phyloP scores from a whole-genome alignment of 176 grass and related monocot genomes.

The Juncus effusus region DNA sequence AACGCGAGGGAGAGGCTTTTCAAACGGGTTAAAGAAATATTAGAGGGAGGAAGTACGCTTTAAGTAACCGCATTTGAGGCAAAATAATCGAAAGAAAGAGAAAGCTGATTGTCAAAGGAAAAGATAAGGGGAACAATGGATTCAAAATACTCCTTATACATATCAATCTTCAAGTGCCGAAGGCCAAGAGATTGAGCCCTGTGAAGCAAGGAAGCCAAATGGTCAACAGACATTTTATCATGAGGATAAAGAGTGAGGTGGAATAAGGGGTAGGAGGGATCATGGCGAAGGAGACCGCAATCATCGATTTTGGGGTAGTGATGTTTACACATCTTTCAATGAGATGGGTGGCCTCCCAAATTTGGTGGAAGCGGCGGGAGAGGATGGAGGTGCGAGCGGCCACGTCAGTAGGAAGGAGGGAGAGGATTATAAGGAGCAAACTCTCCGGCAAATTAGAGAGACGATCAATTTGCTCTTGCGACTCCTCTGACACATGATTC shows the following conservation, averaged over 20 bases:
- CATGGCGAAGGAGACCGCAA: not conserved
- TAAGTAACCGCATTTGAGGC: not conserved
- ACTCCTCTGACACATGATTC: not conserved
- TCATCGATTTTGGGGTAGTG: not conserved
- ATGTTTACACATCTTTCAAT: not conserved
- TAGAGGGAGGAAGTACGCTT: not conserved
- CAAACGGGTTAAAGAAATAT: not conserved
- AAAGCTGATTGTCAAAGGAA: not conserved
- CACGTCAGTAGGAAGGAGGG: not conserved
- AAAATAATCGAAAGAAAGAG: not conserved
- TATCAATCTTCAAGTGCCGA: not conserved
- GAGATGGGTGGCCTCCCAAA: constrained; percentile 4
- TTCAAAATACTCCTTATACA: not conserved
- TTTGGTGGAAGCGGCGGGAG: not conserved
- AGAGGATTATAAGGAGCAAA: constrained; percentile 9
- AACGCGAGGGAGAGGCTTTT: not conserved
- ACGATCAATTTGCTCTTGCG: not conserved
- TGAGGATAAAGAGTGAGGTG: not conserved
- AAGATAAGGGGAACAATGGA: not conserved
- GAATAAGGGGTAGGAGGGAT: not conserved
- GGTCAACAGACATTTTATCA: not conserved
- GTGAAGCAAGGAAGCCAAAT: not conserved
- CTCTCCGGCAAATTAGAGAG: not conserved
- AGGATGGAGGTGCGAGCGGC: constrained; percentile 12
- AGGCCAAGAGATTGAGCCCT: not conserved